Conservation (phyloP, 2,329 filamentous ascomycete species). For the Aspergillus sp. region DNA sequence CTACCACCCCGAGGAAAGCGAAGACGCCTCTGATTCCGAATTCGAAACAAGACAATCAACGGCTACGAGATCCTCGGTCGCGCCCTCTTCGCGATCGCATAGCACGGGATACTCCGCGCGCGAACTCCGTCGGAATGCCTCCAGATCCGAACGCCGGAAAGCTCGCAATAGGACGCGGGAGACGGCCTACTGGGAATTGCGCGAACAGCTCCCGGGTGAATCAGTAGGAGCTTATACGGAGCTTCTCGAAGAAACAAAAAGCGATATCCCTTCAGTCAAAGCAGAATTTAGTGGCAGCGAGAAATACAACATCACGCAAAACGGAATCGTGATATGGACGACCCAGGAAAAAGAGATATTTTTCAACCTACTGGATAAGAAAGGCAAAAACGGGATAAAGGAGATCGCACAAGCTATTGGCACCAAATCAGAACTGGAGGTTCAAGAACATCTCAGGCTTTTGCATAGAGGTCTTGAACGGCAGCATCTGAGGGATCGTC, state of each 20-base stretch:
- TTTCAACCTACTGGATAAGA: slow-evolving; percentile 57
- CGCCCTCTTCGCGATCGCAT: neutral
- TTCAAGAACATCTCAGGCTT: slow-evolving; percentile 60
- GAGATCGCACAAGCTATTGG: slow-evolving; percentile 58
- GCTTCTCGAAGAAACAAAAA: slow-evolving; percentile 52
- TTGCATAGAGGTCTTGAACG: slow-evolving; percentile 49
- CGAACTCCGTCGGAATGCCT: neutral
- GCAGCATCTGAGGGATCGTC: slow-evolving; percentile 29
- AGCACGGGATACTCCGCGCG: neutral
- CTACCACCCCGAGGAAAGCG: slow-evolving; percentile 28
- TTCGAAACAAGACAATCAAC: slow-evolving; percentile 8
- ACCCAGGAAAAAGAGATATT: slow-evolving; percentile 62
- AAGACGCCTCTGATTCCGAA: slow-evolving; percentile 17
- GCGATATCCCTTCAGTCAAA: slow-evolving; percentile 17
- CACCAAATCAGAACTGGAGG: slow-evolving; percentile 68
- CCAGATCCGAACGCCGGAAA: neutral
- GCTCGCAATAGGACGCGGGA: slow-evolving; percentile 4
- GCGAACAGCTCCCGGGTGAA: slow-evolving; percentile 26
- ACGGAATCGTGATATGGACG: slow-evolving; percentile 67
- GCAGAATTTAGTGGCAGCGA: slow-evolving; percentile 4
- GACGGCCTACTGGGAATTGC: slow-evolving; percentile 9
- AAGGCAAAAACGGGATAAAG: slow-evolving; percentile 56
- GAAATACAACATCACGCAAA: slow-evolving; percentile 46
- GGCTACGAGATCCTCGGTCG: neutral
- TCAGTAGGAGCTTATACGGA: slow-evolving; percentile 47